Evolutionary conservation across 495 filamentous ascomycete genomes (phyloP), one percentile per base, ranked within the genome.

Genomic region (Penicillium canescens): DNA sequence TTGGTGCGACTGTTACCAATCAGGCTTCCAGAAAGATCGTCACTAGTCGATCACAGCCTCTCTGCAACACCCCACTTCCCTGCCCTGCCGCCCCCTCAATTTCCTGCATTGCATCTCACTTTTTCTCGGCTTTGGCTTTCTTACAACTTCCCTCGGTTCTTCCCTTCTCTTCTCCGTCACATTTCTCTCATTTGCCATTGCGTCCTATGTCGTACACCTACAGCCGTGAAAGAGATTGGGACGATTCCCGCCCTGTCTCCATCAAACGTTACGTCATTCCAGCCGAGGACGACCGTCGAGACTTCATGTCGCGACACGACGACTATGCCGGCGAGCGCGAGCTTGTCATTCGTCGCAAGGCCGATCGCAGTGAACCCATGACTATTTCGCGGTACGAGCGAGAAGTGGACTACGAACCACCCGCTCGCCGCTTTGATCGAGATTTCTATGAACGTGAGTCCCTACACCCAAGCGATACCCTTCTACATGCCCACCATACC

Each of bases 391-490:
- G 71, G 23, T 81, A 78, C 54, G 75, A 79, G 55, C 74, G 73
- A 33, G 76, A 79, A 5, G 50, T 68, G 40, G 75, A 79, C 31
- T 78, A 74, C 57, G 70, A 74, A 14, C 56, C 61, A 0, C 67
- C 61, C 31, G 46, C 20, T 24, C 70, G 67, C 46, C 67, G 67
- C 40, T 65, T 72, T 43, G 68, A 69, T 36, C 72, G 82, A 46
- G 80, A 86, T 26, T 79, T 80, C 55, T 80, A 81, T 60, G 83
- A 86, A 53, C 72, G 78, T 65, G 72, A 76, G 72, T 77, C 63
- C 47, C 40, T 40, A 52, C 67, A 70, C 28, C 69, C 59, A 59
- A 72, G 74, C 44, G 82, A 84, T 41, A 62, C 86, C 16, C 82
- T 86, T 65, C 79, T 74, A 56, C 87, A 85, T 65, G 78, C 82